Base-by-base conservation (phyloP, 371 early-diverging fungal species). In the Dinochytrium kinnereticum region DNA sequence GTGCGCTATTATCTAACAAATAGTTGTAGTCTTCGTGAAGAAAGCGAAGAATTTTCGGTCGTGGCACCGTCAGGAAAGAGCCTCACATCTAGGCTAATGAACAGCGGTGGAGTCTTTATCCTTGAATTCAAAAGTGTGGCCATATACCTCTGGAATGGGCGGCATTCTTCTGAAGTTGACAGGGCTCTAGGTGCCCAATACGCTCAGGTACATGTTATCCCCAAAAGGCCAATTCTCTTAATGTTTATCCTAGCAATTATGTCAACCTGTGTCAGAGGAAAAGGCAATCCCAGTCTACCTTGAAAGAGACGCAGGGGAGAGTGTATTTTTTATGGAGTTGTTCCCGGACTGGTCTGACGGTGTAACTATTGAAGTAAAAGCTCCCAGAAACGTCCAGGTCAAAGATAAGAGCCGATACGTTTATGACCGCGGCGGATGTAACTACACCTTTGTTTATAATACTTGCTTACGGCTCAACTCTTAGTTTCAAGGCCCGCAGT, bases 261-360 rank as follows among this genome's bases (percentile, higher is more conserved):
- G 44, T 19, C 7, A 44, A 44, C 44, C 44, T 44, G 44, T 44
- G 44, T 19, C 44, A 13, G 19, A 64, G 40, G 50, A 49, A 17
- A 13, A 13, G 13, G n/a, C n/a, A 24, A 10, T 28, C 24, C 57
- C 57, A 19, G 51, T 69, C 26, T 64, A 33, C 33, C 19, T 68
- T 5, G 82, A 81, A 68, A 53, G 76, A 7, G 82, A 81, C 34
- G 57, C 67, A n/a, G 55, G 28, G 31, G 82, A 82, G 65, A 51
- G 73, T 44, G 78, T 78, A 15, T 64, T 78, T 0, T 82, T 82
- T 69, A 69, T 73, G 70, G 82, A 82, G 50, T 66, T 61, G 50
- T 82, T 82, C 68, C 59, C 69, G 1, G 82, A 82, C 59, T 82
- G 79, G 80, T 65, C 74, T 13, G 74, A 73, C 37, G 76, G 57